Evolutionary conservation across 2,329 filamentous ascomycete species (phyloP), one percentile per base, ranked within the genome.

Genomic region (Magnaporthiopsis poae): DNA sequence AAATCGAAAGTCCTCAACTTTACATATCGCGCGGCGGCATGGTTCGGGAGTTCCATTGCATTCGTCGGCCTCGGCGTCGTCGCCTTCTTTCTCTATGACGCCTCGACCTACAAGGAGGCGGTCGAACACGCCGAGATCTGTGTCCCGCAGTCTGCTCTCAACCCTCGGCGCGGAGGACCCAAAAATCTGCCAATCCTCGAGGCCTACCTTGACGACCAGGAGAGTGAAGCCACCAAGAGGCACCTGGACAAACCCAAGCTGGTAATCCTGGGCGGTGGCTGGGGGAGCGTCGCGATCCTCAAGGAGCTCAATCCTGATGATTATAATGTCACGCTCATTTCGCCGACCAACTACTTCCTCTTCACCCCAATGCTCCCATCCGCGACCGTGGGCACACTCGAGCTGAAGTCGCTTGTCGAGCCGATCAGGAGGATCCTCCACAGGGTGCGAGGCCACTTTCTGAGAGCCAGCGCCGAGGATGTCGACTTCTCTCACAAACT

Each of bases 291-390:
- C 68, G 91, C 94, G 5, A 80, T 99, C 68, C 80, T 99, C 71
- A 99, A 99, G 80, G 89, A 91, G 69, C 79, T 99, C 69, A 90
- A 94, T 69, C 89, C 92, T 0, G 91, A 93, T 15, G 91, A 97
- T 72, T 99, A 97, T 75, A 93, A 99, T 77, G 89, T 99, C 71
- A 98, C 94, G 5, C 90, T 99, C 59, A 89, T 99, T 61, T 96
- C 92, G 15, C 94, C 95, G 0, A 90, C 90, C 52, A 98, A 98
- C 73, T 96, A 98, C 79, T 99, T 99, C 79, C 80, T 99, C 39
- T 99, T 99, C 77, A 99, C 95, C 1, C 95, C 95, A 0, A 98
- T 99, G 93, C 82, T 99, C 61, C 95, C 95, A 1, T 96, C 92
- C 46, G 96, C 95, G 9, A 99, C 96, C 0, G 95, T 99, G 7